Evolutionary conservation across 2,329 filamentous ascomycete species (phyloP).

Genomic region (Pseudodiploospora longispora): DNA sequence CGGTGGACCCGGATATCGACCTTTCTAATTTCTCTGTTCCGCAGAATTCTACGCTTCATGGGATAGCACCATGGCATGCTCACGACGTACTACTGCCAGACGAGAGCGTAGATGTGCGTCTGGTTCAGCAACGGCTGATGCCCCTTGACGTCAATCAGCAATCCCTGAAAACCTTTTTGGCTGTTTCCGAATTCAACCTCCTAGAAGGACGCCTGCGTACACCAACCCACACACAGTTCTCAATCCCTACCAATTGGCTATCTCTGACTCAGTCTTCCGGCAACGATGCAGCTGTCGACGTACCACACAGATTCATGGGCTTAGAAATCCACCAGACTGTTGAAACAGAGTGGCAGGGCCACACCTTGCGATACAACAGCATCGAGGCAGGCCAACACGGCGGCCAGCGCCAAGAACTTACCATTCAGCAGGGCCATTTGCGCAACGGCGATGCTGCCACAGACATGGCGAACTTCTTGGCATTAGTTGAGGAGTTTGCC

Average conservation of each 20-base stretch:
- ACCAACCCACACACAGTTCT: conserved; percentile 23
- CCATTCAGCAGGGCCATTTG: conserved; percentile 22
- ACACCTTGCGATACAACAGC: conserved; percentile 42
- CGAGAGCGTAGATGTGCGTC: conserved; percentile 39
- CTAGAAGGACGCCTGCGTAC: conserved; percentile 32
- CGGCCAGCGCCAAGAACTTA: conserved; percentile 43
- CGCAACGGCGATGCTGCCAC: background rate
- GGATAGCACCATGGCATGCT: conserved; percentile 20
- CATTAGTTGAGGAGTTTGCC: conserved; percentile 21
- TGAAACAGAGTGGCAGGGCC: conserved; percentile 32
- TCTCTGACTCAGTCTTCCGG: background rate
- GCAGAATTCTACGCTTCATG: conserved; percentile 21
- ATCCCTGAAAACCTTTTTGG: conserved; percentile 36
- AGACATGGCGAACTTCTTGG: conserved; percentile 13
- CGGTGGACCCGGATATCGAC: conserved; percentile 20
- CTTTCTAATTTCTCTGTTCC: conserved; percentile 20
- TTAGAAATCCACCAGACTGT: conserved; percentile 43
- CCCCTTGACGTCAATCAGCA: conserved; percentile 30
- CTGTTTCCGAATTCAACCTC: conserved; percentile 36
- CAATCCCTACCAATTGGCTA: conserved; percentile 19
- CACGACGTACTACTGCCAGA: conserved; percentile 39
- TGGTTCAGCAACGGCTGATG: conserved; percentile 28
- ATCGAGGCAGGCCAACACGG: conserved; percentile 44
- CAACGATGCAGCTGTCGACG: conserved; percentile 7
- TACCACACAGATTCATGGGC: conserved; percentile 37